Conservation (phyloP, 768 basidiomycete species). For the Pulveroboletus sp. region DNA sequence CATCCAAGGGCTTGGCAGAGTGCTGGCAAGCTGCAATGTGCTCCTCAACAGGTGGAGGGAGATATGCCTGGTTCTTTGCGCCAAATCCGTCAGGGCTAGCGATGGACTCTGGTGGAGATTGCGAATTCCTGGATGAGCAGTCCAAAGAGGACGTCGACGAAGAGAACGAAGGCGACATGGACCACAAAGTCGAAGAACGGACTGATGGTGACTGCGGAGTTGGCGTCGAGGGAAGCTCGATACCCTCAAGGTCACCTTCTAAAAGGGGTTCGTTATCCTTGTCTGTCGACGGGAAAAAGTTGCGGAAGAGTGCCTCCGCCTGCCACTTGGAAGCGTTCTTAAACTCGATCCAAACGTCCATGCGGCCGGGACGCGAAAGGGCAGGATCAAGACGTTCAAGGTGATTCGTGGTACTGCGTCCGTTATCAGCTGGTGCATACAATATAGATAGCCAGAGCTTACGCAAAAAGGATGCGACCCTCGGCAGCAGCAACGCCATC, state of each 20-base stretch:
- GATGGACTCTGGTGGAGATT: slow-evolving; percentile 20
- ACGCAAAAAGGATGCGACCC: slow-evolving; percentile 88
- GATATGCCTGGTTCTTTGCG: slow-evolving; percentile 56
- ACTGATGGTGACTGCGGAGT: slow-evolving; percentile 42
- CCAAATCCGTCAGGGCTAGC: slow-evolving; percentile 38
- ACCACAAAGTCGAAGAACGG: slow-evolving; percentile 47
- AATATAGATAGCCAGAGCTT: slow-evolving; percentile 32
- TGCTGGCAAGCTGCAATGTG: slow-evolving; percentile 58
- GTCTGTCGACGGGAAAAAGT: slow-evolving; percentile 84
- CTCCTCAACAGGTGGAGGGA: slow-evolving; percentile 63
- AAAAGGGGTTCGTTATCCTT: slow-evolving; percentile 36
- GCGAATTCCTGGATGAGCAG: slow-evolving; percentile 29
- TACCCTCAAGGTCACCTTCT: slow-evolving; percentile 44
- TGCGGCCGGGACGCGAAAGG: slow-evolving; percentile 85
- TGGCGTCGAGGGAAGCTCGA: slow-evolving; percentile 40
- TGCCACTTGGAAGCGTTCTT: slow-evolving; percentile 84
- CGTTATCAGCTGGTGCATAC: background rate
- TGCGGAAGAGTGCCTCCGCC: slow-evolving; percentile 82
- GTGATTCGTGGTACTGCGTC: slow-evolving; percentile 78
- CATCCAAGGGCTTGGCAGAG: slow-evolving; percentile 64
- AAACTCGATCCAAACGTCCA: slow-evolving; percentile 94
- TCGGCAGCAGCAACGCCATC: slow-evolving; percentile 88
- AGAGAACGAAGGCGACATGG: slow-evolving; percentile 42
- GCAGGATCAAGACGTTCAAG: slow-evolving; percentile 89
- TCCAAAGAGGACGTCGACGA: slow-evolving; percentile 41